phyloP scores from a whole-genome alignment of 805 yeast species.

The Grigorovia jiainica region DNA sequence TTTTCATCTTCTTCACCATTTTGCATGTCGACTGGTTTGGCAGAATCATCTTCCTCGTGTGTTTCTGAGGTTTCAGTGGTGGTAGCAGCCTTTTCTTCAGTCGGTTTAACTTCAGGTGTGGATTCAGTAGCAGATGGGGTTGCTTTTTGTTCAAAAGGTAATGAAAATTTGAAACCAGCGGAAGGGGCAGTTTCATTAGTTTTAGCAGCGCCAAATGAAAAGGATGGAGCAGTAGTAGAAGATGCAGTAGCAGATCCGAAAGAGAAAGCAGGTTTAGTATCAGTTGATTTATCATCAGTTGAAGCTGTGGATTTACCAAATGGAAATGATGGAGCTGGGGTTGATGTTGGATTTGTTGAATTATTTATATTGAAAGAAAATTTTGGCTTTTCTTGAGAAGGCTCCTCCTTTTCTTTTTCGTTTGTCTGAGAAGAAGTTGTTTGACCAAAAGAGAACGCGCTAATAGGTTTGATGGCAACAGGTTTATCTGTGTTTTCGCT shows the following conservation, averaged over 20 bases:
- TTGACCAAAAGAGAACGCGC: constrained; percentile 1
- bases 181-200: constrained; percentile 17
- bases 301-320: constrained; percentile 8
- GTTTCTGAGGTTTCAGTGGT: constrained; percentile 8
- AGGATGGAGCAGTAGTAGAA: constrained; percentile 15
- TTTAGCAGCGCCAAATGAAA: constrained; percentile 17
- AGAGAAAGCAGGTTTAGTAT: constrained; percentile 20
- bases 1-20: constrained; percentile 87
- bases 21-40: constrained; percentile 33
- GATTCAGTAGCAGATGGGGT: constrained; percentile 8
- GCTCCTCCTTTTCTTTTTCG: neutral
- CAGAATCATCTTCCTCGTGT: constrained; percentile 39
- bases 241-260: constrained; percentile 18
- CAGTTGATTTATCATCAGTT: constrained; percentile 23
- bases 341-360: neutral
- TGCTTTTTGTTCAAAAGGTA: constrained; percentile 26
- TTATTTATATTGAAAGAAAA: constrained; percentile 1
- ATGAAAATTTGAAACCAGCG: constrained; percentile 26
- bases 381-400: constrained; percentile 4
- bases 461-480: neutral
- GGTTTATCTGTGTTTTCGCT: no score
- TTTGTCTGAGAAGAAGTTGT: neutral
- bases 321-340: constrained; percentile 9
- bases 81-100: constrained; percentile 32
- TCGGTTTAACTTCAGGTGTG: constrained; percentile 38